Evolutionary conservation across 2,329 filamentous ascomycete species (phyloP).

Genomic region (Ceratocystis alfenasii): DNA sequence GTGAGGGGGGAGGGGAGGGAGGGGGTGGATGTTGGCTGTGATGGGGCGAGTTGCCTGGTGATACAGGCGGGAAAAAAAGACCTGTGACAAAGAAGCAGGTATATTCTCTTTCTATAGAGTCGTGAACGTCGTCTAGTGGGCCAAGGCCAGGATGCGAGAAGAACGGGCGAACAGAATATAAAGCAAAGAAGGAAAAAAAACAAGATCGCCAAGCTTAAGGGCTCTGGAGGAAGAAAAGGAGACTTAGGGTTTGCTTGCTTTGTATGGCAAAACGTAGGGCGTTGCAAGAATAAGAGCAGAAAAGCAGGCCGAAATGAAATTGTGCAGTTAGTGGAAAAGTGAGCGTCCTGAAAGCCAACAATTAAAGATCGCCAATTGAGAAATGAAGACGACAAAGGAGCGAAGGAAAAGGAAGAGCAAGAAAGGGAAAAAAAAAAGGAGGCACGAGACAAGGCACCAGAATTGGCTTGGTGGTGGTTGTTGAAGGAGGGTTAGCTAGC

Average conservation of each 20-base stretch:
- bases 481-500: too few species aligned
- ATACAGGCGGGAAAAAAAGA: background rate
- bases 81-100: background rate
- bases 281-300: background rate
- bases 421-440: background rate
- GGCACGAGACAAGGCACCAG: slow-evolving; percentile 8
- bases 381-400: background rate
- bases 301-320: background rate
- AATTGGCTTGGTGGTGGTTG: slow-evolving; percentile 4
- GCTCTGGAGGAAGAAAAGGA: background rate
- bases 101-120: background rate
- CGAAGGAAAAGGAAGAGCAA: background rate
- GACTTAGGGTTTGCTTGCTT: background rate
- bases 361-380: background rate
- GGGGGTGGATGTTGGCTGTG: background rate
- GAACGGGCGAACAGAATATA: background rate
- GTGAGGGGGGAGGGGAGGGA: background rate
- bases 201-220: background rate
- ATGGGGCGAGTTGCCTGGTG: background rate
- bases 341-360: background rate
- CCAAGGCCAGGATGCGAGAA: background rate
- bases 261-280: background rate
- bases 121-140: background rate
- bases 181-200: background rate
- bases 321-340: background rate